Base-by-base conservation (phyloP, 257 asterid species). In the Solanum arcanum region DNA sequence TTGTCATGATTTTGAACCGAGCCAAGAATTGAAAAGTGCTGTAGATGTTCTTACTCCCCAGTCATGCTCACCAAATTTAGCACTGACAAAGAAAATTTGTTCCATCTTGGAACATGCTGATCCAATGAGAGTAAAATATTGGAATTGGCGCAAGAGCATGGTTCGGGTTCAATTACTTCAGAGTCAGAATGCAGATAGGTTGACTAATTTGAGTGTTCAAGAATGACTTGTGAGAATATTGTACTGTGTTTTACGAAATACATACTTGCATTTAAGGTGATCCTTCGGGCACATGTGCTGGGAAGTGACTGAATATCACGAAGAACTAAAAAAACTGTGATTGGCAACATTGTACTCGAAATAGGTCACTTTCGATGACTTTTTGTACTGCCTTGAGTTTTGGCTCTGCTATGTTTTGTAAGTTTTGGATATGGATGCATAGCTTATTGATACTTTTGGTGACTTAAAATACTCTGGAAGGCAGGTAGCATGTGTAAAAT, bases 71-170 rank as follows among this genome's bases (percentile, higher is more conserved):
- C 73, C 89, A 13, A 94, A 86, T 82, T 83, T 87, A 9, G 82
- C 88, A 83, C 85, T 94, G 87, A 91, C 90, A 2, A 87, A 83
- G 84, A 90, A 88, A 49, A 90, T 94, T 12, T 94, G 95, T 52
- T 91, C 91, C 37, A 77, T 92, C 91, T 90, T 95, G 92, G 93
- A 92, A 89, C 85, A 85, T 83, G 90, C 89, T 83, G 99, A 95
- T 91, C 98, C 98, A 41, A 91, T 93, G 64, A 94, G 99, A 92
- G 92, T 88, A 86, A 94, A 87, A 72, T 96, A 96, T 87, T 96
- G 99, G 99, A 94, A 92, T 90, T 96, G 99, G 99, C 96, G 99
- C 76, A 92, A 86, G 89, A 87, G 86, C 90, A 91, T 70, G 8
- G 46, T 89, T 84, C 73, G 87, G 82, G 83, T 86, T 88, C 90